Evolutionary conservation across 2,329 filamentous ascomycete species (phyloP).

Genomic region (Penicillium corylophilum): DNA sequence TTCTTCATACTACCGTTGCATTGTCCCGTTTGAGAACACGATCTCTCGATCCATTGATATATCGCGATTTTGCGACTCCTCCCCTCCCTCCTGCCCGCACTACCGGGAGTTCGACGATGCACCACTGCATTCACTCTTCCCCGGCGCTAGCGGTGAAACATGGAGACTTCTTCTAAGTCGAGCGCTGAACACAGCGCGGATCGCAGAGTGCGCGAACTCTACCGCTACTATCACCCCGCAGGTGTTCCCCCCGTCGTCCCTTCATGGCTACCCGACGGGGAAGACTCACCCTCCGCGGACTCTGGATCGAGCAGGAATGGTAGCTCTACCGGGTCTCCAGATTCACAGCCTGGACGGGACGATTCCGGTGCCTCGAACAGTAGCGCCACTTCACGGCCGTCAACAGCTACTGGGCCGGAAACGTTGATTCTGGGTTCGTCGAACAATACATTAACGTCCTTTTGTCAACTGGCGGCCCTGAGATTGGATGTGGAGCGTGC

Average conservation of each 20-base stretch:
- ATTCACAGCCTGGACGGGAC: constrained; percentile 13
- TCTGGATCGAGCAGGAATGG: neutral
- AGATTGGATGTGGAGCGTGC: constrained; percentile 39
- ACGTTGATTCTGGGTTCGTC: constrained; percentile 29
- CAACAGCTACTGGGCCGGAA: constrained; percentile 22
- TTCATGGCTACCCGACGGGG: constrained; percentile 15
- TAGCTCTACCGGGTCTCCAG: constrained; percentile 1
- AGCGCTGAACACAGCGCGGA: constrained; percentile 27
- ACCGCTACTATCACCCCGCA: constrained; percentile 40
- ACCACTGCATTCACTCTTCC: constrained; percentile 6
- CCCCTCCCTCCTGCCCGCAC: neutral
- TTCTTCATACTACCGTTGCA: neutral
- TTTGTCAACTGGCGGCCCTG: constrained; percentile 37
- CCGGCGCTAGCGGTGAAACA: constrained; percentile 9
- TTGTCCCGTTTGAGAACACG: neutral
- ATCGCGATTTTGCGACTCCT: neutral
- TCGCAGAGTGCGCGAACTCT: constrained; percentile 39
- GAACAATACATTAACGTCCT: constrained; percentile 37
- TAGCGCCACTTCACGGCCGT: constrained; percentile 11
- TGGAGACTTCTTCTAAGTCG: constrained; percentile 10
- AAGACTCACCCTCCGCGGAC: constrained; percentile 10
- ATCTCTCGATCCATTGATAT: neutral
- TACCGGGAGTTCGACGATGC: constrained; percentile 14
- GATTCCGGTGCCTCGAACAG: constrained; percentile 8
- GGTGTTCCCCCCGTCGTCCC: constrained; percentile 8